Evolutionary conservation across 768 basidiomycete species (phyloP).

Genomic region (Termitomyces sp.): DNA sequence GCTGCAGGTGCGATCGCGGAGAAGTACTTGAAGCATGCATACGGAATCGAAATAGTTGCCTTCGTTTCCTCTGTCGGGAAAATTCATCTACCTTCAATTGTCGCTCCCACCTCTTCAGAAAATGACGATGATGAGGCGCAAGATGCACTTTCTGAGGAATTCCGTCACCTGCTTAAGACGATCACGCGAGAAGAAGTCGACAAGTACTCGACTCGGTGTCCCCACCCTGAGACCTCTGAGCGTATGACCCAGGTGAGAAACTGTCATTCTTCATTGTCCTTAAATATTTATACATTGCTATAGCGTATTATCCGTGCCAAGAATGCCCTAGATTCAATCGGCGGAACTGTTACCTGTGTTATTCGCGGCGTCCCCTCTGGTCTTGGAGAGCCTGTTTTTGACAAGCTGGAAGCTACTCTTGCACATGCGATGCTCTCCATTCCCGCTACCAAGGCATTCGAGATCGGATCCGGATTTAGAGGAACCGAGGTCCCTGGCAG

Average conservation of each 20-base stretch:
- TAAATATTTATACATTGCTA: neutral
- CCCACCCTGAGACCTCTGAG: slow-evolving; percentile 82
- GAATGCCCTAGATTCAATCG: slow-evolving; percentile 87
- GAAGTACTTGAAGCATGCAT: slow-evolving; percentile 81
- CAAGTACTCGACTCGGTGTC: slow-evolving; percentile 81
- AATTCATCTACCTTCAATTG: slow-evolving; percentile 63
- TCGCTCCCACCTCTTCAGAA: slow-evolving; percentile 34
- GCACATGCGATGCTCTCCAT: slow-evolving; percentile 99
- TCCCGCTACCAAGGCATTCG: slow-evolving; percentile 97
- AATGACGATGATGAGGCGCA: slow-evolving; percentile 51
- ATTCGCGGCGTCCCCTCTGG: slow-evolving; percentile 88
- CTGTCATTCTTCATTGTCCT: neutral
- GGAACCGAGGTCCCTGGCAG: slow-evolving; percentile 92
- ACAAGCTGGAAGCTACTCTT: slow-evolving; percentile 95
- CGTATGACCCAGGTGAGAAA: slow-evolving; percentile 76
- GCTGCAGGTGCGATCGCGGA: slow-evolving; percentile 98
- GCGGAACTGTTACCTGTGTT: slow-evolving; percentile 96
- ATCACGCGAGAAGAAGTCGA: slow-evolving; percentile 89
- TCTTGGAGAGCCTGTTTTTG: slow-evolving; percentile 95
- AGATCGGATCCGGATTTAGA: slow-evolving; percentile 94
- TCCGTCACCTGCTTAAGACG: slow-evolving; percentile 67
- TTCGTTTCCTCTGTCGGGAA: slow-evolving; percentile 97
- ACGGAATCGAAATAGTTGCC: slow-evolving; percentile 92
- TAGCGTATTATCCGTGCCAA: slow-evolving; percentile 95
- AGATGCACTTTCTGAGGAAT: slow-evolving; percentile 81